Conservation (phyloP, 2,329 filamentous ascomycete genomes). For the Reticulascus tulasneorum region DNA sequence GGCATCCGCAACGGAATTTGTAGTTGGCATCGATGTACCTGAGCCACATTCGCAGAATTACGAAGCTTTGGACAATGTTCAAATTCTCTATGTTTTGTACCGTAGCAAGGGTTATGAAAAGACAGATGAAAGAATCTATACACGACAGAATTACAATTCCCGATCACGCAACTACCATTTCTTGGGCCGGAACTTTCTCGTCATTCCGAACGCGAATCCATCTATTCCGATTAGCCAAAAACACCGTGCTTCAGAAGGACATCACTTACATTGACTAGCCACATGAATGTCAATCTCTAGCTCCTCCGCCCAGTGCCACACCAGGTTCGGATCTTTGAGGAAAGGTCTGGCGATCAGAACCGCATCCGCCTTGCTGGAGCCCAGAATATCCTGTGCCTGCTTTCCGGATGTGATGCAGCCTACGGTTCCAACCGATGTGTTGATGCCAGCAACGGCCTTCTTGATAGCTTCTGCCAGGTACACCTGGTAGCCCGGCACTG, state of each 20-base stretch:
- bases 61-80: too few species aligned
- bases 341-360: conserved; percentile 46
- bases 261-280: conserved; percentile 29
- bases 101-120: too few species aligned
- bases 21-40: too few species aligned
- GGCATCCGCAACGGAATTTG: too few species aligned
- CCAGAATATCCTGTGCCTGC: conserved; percentile 42
- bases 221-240: conserved; percentile 5
- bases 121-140: too few species aligned
- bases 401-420: conserved; percentile 39
- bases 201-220: conserved; percentile 14
- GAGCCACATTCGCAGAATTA: too few species aligned
- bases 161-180: too few species aligned
- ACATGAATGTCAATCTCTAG: conserved; percentile 40
- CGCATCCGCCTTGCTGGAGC: conserved; percentile 40
- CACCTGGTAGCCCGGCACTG: conserved; percentile 63
- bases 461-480: conserved; percentile 64
- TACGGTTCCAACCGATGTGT: conserved; percentile 34
- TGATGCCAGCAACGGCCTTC: conserved; percentile 59
- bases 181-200: conserved; percentile 11
- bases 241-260: not conserved
- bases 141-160: too few species aligned
- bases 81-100: too few species aligned
- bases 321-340: conserved; percentile 51
- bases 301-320: conserved; percentile 50